Evolutionary conservation across 192 early-diverging fungal species (phyloP).

Genomic region (Umbelopsis sp.): DNA sequence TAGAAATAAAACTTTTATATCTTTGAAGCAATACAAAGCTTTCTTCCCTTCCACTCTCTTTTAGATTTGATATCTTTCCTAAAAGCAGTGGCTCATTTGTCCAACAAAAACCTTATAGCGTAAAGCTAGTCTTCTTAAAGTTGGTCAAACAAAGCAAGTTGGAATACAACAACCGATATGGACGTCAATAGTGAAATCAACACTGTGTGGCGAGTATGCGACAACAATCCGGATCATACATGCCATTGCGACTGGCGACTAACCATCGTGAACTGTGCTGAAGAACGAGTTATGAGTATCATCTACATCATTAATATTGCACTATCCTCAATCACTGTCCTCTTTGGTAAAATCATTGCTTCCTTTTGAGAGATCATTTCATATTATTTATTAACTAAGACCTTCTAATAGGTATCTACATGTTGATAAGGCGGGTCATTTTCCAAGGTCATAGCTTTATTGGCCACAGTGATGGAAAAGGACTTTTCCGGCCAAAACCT

Average conservation of each 20-base stretch:
- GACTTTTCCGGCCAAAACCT: constrained; percentile 30
- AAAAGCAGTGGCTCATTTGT: too few species aligned
- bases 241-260: constrained; percentile 29
- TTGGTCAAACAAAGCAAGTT: background rate
- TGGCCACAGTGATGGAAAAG: constrained; percentile 4
- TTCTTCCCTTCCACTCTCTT: too few species aligned
- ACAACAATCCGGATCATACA: constrained; percentile 8
- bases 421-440: constrained; percentile 16
- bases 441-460: constrained; percentile 28
- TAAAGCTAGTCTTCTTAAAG: background rate
- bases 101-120: too few species aligned
- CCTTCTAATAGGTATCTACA: constrained; percentile 18
- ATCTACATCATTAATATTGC: constrained; percentile 21
- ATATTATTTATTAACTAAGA: background rate
- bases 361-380: background rate
- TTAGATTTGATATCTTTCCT: too few species aligned
- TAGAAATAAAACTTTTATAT: too few species aligned
- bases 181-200: background rate
- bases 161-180: background rate
- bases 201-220: constrained; percentile 9
- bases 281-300: constrained; percentile 16
- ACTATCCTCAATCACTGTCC: constrained; percentile 13
- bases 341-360: constrained; percentile 22
- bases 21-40: too few species aligned
- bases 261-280: constrained; percentile 19